A percentile compares a stretch with the other conserved stretches of the same genome.
Evolutionary conservation across 2,329 filamentous ascomycete genomes (phyloP).

Genomic region (Ascochyta lentis): DNA sequence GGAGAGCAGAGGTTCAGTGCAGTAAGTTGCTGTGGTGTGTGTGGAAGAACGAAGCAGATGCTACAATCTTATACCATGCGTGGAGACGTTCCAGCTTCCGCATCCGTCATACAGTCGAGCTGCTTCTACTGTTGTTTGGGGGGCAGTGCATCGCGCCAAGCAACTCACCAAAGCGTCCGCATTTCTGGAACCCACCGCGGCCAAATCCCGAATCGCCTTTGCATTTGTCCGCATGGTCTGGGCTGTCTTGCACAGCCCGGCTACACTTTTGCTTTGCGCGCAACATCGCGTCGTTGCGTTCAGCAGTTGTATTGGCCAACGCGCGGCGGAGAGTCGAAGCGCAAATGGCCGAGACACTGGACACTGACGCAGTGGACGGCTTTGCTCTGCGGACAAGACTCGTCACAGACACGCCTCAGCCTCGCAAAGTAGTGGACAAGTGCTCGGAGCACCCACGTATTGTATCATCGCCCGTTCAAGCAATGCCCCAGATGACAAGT

Average conservation of each 20-base stretch:
- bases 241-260: conserved; percentile 17
- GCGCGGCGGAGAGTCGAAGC: conserved; percentile 21
- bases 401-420: conserved; percentile 29
- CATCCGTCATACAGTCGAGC: conserved; percentile 17
- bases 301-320: conserved; percentile 12
- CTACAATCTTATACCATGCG: conserved; percentile 30
- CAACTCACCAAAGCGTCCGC: conserved; percentile 21
- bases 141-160: conserved; percentile 26
- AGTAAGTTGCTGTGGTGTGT: conserved; percentile 22
- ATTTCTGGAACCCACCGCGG: conserved; percentile 19
- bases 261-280: conserved; percentile 3
- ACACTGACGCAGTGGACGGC: conserved; percentile 14
- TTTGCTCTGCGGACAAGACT: conserved; percentile 1
- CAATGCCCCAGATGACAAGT: conserved; percentile 9
- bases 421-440: conserved; percentile 25
- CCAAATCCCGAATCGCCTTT: not conserved
- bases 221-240: conserved; percentile 8
- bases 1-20: conserved; percentile 8
- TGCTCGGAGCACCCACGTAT: conserved; percentile 13
- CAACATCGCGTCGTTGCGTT: conserved; percentile 7
- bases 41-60: conserved; percentile 20
- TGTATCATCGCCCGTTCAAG: not conserved
- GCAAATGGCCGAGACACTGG: conserved; percentile 16
- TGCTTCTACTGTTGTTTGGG: conserved; percentile 6
- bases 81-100: conserved; percentile 28